phyloP scores from a whole-genome alignment of 345 rosid genomes.

The Rhodamnia rubescens region DNA sequence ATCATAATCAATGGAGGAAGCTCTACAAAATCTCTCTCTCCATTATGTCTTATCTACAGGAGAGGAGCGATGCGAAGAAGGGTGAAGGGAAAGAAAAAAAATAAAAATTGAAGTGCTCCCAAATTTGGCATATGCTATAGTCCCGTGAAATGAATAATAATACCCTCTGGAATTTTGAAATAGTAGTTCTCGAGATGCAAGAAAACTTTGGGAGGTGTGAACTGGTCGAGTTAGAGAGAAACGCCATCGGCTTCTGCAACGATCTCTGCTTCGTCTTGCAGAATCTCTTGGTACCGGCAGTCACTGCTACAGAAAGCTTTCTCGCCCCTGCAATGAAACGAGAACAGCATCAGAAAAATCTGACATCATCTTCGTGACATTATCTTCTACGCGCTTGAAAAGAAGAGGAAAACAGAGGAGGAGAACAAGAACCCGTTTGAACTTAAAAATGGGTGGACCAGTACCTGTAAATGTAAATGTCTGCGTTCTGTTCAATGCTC shows the following conservation, averaged over 20 bases:
- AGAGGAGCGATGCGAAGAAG: neutral
- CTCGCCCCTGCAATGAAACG: constrained; percentile 52
- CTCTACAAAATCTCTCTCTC: neutral
- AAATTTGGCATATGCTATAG: neutral
- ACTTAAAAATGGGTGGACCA: neutral
- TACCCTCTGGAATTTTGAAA: neutral
- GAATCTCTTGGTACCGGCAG: constrained; percentile 71
- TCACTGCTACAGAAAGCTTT: constrained; percentile 73
- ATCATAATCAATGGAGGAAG: neutral
- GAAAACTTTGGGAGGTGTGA: neutral
- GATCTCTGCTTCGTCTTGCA: constrained; percentile 36
- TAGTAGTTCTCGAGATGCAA: neutral
- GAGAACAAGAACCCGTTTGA: neutral
- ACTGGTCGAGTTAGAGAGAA: neutral
- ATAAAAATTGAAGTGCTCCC: neutral
- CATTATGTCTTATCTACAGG: neutral
- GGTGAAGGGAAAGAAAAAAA: neutral
- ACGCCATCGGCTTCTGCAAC: neutral
- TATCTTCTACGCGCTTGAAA: neutral
- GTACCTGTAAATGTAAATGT: constrained; percentile 78
- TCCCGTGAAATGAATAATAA: neutral
- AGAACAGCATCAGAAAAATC: neutral
- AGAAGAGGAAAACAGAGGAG: neutral
- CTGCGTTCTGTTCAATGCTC: constrained; percentile 47
- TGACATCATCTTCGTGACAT: neutral